Base-by-base conservation (phyloP, 768 basidiomycete genomes). In the Cantharellus anzutake region DNA sequence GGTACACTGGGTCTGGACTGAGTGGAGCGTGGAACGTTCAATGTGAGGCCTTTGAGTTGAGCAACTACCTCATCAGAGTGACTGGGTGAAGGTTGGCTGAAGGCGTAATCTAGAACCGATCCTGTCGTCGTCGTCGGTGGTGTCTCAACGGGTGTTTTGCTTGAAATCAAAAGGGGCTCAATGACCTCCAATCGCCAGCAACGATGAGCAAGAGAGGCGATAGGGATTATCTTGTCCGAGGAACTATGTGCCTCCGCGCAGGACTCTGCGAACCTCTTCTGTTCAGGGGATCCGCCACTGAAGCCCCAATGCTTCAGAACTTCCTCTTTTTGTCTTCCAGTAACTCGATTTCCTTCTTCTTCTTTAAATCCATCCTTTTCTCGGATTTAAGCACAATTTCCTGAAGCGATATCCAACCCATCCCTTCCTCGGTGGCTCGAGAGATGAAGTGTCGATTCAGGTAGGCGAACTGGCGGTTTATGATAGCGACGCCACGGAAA, bases 391-490 rank as follows among this genome's bases (percentile, higher is more conserved):
- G 38, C 29, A 62, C 59, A n/a, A 62, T 57, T 56, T 62, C 61
- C 11, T 51, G 42, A 34, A 62, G 41, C 38, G 61, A 59, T n/a
- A 62, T 61, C 61, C 61, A 62, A 7, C 61, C 61, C 51, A 62
- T 62, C 5, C 61, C 61, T 37, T 62, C 61, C 44, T 62, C 61
- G 40, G 60, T 57, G 35, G 61, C 61, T 14, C 61, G 61, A 50
- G 59, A 42, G 44, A 62, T 50, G 42, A 62, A 62, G 52, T 62
- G 61, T 35, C 61, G 61, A 37, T 62, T 62, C 42, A 62, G 61
- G 51, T 62, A 62, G 20, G 61, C 61, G 42, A 62, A 62, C 34
- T 61, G 53, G 14, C 61, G 61, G 57, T 62, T 62, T 41, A 62
- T 61, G 40, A 52, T 50, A 20, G 60, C 60, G 0, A 59, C 60